Evolutionary conservation across 345 rosid genomes (phyloP), one percentile per base, ranked within the genome.

Genomic region (Brassica nigra): DNA sequence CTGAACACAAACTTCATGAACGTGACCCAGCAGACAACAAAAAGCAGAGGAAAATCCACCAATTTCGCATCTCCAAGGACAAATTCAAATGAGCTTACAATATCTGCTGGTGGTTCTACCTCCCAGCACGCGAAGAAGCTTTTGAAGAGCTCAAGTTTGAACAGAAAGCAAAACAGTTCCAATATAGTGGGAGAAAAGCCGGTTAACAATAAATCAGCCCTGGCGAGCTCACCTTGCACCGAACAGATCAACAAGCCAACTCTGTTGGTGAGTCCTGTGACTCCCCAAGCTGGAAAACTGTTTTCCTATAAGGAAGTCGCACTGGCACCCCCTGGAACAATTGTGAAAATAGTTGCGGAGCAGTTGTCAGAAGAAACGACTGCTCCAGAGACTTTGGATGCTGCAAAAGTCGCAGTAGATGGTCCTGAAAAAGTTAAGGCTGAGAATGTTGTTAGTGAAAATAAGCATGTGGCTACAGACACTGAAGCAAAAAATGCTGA

Each of bases 301-400:
- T 93, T 95, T 85, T 91, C 99, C 81, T 95, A 95, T 80, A 95
- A 95, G 83, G 99, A 95, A 84, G 99, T 95, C 79, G 99, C 99
- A 63, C 79, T 93, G 84, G 98, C 98, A 62, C 97, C 96, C 59
- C 99, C 96, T 36, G 99, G 99, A 77, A 90, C 97, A 31, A 90
- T 95, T 81, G 98, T 90, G 71, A 95, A 92, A 87, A 86, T 89
- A 34, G 97, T 88, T 74, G 81, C 93, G n/a, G 98, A 90, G 80
- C 90, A 89, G 80, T 79, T 85, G 82, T 87, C 97, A 29, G 86
- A 82, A 55, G 90, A 82, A 75, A 81, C 71, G 16, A 76, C 83
- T 54, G 82, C 69, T 30, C 15, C 33, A 18, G 86, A 81, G 63
- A 80, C 70, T 73, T 65, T 55, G 49, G 78, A 55, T 61, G 76